Base-by-base conservation (phyloP, 2,329 filamentous ascomycete genomes). In the Epichloe bromicola region DNA sequence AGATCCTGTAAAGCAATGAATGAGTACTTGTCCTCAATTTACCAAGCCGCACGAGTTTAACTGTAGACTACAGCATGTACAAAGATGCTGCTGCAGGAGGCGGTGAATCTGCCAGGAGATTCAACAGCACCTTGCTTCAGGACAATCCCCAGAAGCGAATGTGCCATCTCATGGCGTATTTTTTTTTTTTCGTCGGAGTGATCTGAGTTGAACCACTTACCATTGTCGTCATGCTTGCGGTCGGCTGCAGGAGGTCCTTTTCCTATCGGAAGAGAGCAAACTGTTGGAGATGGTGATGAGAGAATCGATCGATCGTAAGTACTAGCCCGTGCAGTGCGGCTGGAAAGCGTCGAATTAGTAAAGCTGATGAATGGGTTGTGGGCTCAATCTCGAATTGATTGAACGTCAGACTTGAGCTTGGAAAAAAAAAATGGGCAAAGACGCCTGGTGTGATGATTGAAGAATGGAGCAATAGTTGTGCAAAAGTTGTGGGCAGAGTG, bases 1-100 rank as follows among this genome's bases (percentile, higher is more conserved):
- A 98, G 83, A 82, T 98, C 93, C 91, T 97, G 63, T 38, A 37
- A 37, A 14, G 26, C 36, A 49, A 20, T 12, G 3, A 12, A 33
- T 46, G 12, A 46, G 43, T 36, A 36, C 2, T 36, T 34, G 42
- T 45, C 26, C 2, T 33, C 23, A 2, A 23, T 3, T 15, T 11
- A n/a, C 42, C 17, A 10, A 3, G 26, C 30, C 8, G 23, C 26
- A 6, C 8, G 26, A 30, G 26, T 30, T 30, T 30, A 11, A 10
- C 8, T 30, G 26, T 10, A 30, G 26, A 30, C 26, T 30, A 30
- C 26, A 30, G 26, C 26, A 30, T 30, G 26, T 30, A 30, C 8
- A 11, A 30, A 11, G 26, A 3, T 30, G 26, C 26, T 10, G 8
- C 26, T 30, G 8, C 26, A 11, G 4, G 26, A 30, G 26, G 26